These are phyloP conservation scores for Parietaria judaica DNA, from an alignment of 306 rosid genomes.

Conservation along the genomic window DNA sequence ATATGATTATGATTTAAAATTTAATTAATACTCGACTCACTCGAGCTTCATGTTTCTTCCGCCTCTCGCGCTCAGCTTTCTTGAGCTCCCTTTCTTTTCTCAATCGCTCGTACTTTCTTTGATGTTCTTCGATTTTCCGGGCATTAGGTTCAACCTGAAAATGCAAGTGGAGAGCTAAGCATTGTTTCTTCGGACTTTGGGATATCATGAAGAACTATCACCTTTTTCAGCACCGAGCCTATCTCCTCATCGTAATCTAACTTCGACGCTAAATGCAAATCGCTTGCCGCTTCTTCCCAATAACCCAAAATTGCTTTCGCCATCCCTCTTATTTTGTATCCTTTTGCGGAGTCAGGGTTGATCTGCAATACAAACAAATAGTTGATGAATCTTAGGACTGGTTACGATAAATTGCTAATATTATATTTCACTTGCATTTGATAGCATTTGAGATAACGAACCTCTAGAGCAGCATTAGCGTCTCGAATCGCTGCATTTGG, in stretches of 20 bases:
- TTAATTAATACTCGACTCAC: slow-evolving; percentile 29
- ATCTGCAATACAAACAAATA: slow-evolving; percentile 36
- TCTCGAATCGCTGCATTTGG: slow-evolving; percentile 83
- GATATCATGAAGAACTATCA: slow-evolving; percentile 13
- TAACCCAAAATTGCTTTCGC: slow-evolving; percentile 73
- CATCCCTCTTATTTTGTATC: slow-evolving; percentile 66
- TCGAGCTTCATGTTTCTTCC: slow-evolving; percentile 37
- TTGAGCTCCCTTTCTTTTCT: slow-evolving; percentile 49
- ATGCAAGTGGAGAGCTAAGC: slow-evolving; percentile 16
- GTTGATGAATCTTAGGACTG: neutral
- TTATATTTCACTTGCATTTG: no score
- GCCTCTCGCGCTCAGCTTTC: slow-evolving; percentile 42
- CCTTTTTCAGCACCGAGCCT: slow-evolving; percentile 54
- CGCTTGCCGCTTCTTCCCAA: slow-evolving; percentile 65
- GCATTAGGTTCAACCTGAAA: slow-evolving; percentile 73
- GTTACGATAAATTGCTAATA: no score
- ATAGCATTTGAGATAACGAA: neutral
- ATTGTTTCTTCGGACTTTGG: neutral
- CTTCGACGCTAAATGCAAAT: slow-evolving; percentile 66
- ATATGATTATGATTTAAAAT: neutral
- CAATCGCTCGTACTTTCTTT: slow-evolving; percentile 52
- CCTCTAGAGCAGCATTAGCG: slow-evolving; percentile 80
- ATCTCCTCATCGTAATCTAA: slow-evolving; percentile 80
- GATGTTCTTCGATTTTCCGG: slow-evolving; percentile 64
- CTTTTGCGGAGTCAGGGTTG: slow-evolving; percentile 82